A percentile compares a stretch with the other conserved stretches of the same genome.
phyloP scores from a whole-genome alignment of 768 basidiomycete genomes.

The Mycena albidolilacea region DNA sequence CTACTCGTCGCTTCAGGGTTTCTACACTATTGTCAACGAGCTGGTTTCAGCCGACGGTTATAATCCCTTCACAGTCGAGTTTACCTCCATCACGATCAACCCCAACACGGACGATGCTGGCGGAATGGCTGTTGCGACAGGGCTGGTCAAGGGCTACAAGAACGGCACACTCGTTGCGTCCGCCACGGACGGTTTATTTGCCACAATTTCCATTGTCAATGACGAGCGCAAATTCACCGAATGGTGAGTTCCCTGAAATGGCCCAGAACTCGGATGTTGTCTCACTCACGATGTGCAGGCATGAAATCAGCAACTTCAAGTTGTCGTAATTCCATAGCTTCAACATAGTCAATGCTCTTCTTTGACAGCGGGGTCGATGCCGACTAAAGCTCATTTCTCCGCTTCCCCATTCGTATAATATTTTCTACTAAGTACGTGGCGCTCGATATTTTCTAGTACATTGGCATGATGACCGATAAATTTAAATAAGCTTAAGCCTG shows the following conservation, averaged over 20 bases:
- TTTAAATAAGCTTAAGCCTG: background rate
- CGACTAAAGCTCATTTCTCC: too few species aligned
- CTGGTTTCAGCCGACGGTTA: slow-evolving; percentile 2
- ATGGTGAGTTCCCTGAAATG: background rate
- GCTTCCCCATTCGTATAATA: too few species aligned
- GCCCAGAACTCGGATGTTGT: too few species aligned
- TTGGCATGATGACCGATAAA: background rate
- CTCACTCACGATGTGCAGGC: background rate
- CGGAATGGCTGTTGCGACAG: slow-evolving; percentile 6
- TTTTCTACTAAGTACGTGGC: too few species aligned
- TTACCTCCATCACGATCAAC: slow-evolving; percentile 5
- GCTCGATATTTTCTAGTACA: background rate
- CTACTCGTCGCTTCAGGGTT: background rate
- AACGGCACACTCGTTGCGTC: background rate
- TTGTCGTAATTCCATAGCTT: background rate
- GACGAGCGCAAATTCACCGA: slow-evolving; percentile 15
- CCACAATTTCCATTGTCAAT: slow-evolving; percentile 4
- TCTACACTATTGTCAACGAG: background rate
- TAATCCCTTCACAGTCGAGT: slow-evolving; percentile 6
- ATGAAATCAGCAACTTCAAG: slow-evolving; percentile 12
- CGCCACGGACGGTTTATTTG: background rate
- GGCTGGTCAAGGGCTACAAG: background rate
- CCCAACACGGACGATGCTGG: slow-evolving; percentile 1
- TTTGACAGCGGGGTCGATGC: too few species aligned
- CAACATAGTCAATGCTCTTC: too few species aligned